Evolutionary conservation across 345 rosid species (phyloP).

Genomic region (Arabidopsis thaliana): TAIR10.1 NC_003074.8:2802501-2803000

Average conservation of each 20-base stretch:
- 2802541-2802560: conserved; percentile 11
- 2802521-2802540: conserved; percentile 3
- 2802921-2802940: no score
- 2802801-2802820: not conserved
- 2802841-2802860: not conserved
- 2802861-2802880: no score
- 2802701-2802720: conserved; percentile 12
- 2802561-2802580: conserved; percentile 33
- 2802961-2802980: no score
- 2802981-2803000: no score
- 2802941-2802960: no score
- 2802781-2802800: not conserved
- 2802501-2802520: conserved; percentile 8
- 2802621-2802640: conserved; percentile 28
- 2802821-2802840: not conserved
- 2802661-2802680: conserved; percentile 29
- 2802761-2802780: not conserved
- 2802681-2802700: conserved; percentile 25
- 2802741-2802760: not conserved
- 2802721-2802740: conserved; percentile 23
- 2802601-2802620: conserved; percentile 9
- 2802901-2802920: no score
- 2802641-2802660: conserved; percentile 23
- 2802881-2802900: no score
- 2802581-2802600: conserved; percentile 12